Percentiles rank a stretch among this genome's conserved stretches.
These are phyloP conservation scores for Geosmithia putterillii DNA, from an alignment of 2,329 filamentous ascomycete species.

Conservation along the genomic window DNA sequence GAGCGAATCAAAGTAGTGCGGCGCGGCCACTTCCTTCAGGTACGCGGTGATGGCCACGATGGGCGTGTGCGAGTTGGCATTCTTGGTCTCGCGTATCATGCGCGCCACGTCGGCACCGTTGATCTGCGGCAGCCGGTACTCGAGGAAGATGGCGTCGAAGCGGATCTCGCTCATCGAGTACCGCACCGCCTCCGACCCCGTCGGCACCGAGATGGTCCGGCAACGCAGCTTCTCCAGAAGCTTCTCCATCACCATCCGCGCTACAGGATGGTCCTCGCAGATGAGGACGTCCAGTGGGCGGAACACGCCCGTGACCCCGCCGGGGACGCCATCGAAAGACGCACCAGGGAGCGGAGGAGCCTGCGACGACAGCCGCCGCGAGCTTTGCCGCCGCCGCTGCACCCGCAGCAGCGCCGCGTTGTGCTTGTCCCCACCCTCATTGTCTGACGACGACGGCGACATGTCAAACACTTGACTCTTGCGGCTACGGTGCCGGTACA, in stretches of 20 bases:
- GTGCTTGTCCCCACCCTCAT: slow-evolving; percentile 85
- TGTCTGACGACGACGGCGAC: slow-evolving; percentile 94
- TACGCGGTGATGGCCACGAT: slow-evolving; percentile 97
- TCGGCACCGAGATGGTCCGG: slow-evolving; percentile 82
- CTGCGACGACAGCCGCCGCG: slow-evolving; percentile 86
- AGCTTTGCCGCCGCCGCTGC: slow-evolving; percentile 87
- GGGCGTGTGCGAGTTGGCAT: slow-evolving; percentile 85
- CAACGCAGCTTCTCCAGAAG: slow-evolving; percentile 90
- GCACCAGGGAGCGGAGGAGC: too few relatives aligned
- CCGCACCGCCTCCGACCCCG: slow-evolving; percentile 81
- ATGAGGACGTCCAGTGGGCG: slow-evolving; percentile 88
- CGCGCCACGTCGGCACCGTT: slow-evolving; percentile 91
- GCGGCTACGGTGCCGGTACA: slow-evolving; percentile 74
- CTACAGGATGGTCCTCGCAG: slow-evolving; percentile 95
- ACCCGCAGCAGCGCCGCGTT: slow-evolving; percentile 82
- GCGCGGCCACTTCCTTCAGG: slow-evolving; percentile 89
- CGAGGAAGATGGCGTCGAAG: slow-evolving; percentile 97
- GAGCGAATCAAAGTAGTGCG: slow-evolving; percentile 89
- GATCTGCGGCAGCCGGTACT: slow-evolving; percentile 89
- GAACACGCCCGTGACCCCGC: slow-evolving; percentile 70
- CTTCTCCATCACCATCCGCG: slow-evolving; percentile 97
- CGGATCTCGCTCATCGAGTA: slow-evolving; percentile 96
- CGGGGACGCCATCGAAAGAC: slow-evolving; percentile 49
- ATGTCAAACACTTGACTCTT: slow-evolving; percentile 92
- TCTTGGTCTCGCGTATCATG: slow-evolving; percentile 96